These are phyloP conservation scores for Sanghuangporus sanghuang DNA, from an alignment of 1,284 basidiomycete genomes.

Conservation along the genomic window DNA sequence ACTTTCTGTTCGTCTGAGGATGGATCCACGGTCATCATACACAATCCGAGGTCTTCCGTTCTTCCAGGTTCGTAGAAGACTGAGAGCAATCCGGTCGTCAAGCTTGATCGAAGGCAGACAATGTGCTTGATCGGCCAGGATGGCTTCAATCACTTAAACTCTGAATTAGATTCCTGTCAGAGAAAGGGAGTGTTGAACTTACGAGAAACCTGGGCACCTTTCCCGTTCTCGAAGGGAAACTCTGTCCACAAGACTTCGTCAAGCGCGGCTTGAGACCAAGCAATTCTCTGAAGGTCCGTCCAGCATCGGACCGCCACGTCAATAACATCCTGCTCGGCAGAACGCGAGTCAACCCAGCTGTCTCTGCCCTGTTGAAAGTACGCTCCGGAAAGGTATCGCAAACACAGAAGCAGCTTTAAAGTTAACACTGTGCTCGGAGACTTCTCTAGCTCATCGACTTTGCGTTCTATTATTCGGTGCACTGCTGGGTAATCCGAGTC, in stretches of 20 bases:
- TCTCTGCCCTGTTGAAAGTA: background rate
- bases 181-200: background rate
- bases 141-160: constrained; percentile 5
- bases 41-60: constrained; percentile 25
- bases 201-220: background rate
- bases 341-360: background rate
- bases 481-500: background rate
- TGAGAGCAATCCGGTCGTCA: constrained; percentile 38
- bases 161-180: background rate
- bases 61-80: constrained; percentile 40
- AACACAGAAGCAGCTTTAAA: constrained; percentile 4
- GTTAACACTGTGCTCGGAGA: background rate
- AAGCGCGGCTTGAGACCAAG: background rate
- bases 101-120: constrained; percentile 31
- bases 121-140: constrained; percentile 28
- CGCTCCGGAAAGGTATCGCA: constrained; percentile 4
- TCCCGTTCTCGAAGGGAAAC: constrained; percentile 8
- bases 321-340: background rate
- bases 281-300: constrained; percentile 1
- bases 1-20: constrained; percentile 24
- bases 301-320: background rate
- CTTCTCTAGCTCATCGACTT: background rate
- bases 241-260: constrained; percentile 1
- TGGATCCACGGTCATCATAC: constrained; percentile 28
- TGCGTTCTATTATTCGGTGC: background rate